Evolutionary conservation across 1,139 yeast genomes (phyloP), one percentile per base, ranked within the genome.

Genomic region (Kurtzmaniella quercitrusa): DNA sequence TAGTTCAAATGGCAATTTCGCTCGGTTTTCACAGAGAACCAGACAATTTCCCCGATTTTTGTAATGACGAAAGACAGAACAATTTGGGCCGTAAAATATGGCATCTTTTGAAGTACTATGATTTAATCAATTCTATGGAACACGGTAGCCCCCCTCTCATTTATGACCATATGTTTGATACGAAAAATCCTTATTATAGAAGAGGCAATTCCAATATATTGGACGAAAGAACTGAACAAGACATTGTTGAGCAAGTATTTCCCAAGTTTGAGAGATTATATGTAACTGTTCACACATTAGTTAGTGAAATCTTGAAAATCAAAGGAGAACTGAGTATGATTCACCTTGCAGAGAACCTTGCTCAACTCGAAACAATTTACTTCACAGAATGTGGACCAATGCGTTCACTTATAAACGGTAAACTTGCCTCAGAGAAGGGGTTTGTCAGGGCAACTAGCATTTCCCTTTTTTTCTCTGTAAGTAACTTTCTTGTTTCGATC

Each of bases 1-100:
- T 77, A 33, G 52, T 63, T 9, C 70, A 71, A 43, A 66, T 68
- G 60, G 76, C 77, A 0, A 58, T 63, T 40, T 58, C 72, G 2
- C 52, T 77, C 45, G 82, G 82, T 0, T 52, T 77, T 34, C 66
- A 77, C 51, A 55, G 77, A 37, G 75, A 73, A 18, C 75, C 75
- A 0, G 66, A 63, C 41, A 50, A 51, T 43, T 54, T 55, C 43
- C 51, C 52, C 10, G 63, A 61, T 14, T 41, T 48, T 4, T 45
- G 46, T 21, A 51, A 55, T 23, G 65, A 62, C 42, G 55, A 52
- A 18, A 62, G 59, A 43, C 39, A 53, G 1, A 63, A 62, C 45
- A 62, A 66, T 47, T 52, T 71, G 40, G 56, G 64, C 16, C 53
- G 75, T 41, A 71, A 70, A 45, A 50, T 66, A 18, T 64, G 75